Evolutionary conservation across 352 stramenopile genomes (phyloP), one percentile per base, ranked within the genome.

Genomic region (Globisporangium heterothallicum): DNA sequence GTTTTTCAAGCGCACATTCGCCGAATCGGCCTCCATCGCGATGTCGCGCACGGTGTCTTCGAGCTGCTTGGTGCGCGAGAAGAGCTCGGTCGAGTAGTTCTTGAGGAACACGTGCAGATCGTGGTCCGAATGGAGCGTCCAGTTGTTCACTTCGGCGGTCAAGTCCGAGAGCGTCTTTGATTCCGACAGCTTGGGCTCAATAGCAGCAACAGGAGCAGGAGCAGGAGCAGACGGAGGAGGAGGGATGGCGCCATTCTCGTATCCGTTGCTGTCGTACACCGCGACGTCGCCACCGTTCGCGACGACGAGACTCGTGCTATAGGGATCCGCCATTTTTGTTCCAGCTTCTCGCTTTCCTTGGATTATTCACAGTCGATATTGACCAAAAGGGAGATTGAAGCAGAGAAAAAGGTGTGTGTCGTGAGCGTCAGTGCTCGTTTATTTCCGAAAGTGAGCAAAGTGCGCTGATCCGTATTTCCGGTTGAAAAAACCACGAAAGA

Each of bases 1-100:
- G 68, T 94, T 94, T 19, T 77, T 72, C 0, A 92, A 66, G 3
- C 83, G 77, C 45, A 94, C 82, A 36, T 90, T 67, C 3, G 84
- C 72, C 13, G 68, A 68, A 52, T 91, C 77, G 5, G 80, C 73
- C 18, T 73, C 77, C n/a, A 72, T 70, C 6, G 78, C 73, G 25
- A 94, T 67, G 56, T 87, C 75, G 18, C 74, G 73, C 53, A 94
- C 72, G 24, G 68, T 64, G 58, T 87, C 72, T 42, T 94, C 79
- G 35, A 94, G 59, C 19, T 66, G 34, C 53, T 94, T 92, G 0
- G 82, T 92, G 29, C 77, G 74, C 42, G 57, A 63, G 35, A 92
- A 88, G 16, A 94, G 57, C 21, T 80, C 59, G 0, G 68, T 42
- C 25, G 83, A 94, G 65, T 90, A 86, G 35, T 49, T 43, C 53